Percentiles rank a stretch among this genome's conserved stretches.
These are phyloP conservation scores for Kodamaea leandrae DNA, from an alignment of 805 yeast species.

Conservation along the genomic window DNA sequence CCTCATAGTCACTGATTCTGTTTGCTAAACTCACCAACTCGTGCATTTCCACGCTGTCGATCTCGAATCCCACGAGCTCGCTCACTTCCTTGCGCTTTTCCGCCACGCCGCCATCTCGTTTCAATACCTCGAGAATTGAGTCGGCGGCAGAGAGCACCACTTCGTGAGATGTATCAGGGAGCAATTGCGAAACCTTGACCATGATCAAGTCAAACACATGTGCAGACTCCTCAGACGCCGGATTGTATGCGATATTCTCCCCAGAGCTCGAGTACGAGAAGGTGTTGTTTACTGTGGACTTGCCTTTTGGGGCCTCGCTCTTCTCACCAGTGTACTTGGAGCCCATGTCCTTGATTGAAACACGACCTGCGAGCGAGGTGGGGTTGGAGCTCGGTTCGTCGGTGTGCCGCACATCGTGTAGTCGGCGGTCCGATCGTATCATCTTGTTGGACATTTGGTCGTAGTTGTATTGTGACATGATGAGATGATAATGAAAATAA, in stretches of 20 bases:
- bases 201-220: constrained; percentile 55
- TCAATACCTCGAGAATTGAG: constrained; percentile 53
- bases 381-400: constrained; percentile 60
- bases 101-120: constrained; percentile 44
- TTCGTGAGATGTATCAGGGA: constrained; percentile 74
- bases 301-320: not conserved
- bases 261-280: constrained; percentile 11
- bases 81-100: constrained; percentile 36
- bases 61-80: constrained; percentile 41
- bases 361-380: constrained; percentile 65
- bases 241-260: constrained; percentile 51
- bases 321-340: constrained; percentile 29
- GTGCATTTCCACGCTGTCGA: constrained; percentile 46
- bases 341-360: constrained; percentile 74
- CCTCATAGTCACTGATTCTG: constrained; percentile 51
- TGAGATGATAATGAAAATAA: not conserved
- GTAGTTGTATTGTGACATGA: constrained; percentile 44
- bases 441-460: constrained; percentile 81
- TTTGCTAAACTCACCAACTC: constrained; percentile 44
- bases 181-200: constrained; percentile 55
- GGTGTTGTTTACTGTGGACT: constrained; percentile 7
- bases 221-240: constrained; percentile 53
- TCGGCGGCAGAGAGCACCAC: constrained; percentile 72
- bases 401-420: constrained; percentile 17
- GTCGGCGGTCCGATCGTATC: constrained; percentile 39